A percentile compares a stretch with the other conserved stretches of the same genome.
Evolutionary conservation across 179 eudicot species (phyloP).

Genomic region (Spinacia oleracea): DNA sequence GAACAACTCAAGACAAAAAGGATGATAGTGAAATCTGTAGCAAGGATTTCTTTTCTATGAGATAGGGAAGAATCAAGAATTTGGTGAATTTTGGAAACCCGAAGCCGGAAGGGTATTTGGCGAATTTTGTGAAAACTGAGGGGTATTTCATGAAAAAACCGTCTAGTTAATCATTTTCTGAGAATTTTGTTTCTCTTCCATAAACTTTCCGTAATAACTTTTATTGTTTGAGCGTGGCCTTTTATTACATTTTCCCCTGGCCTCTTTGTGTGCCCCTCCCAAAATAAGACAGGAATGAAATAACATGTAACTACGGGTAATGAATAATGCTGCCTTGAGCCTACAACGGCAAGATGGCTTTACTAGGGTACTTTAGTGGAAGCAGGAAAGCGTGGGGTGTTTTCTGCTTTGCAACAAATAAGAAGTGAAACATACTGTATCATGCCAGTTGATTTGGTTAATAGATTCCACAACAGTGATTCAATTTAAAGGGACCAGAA

Average conservation of each 20-base stretch:
- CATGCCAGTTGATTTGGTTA: not conserved
- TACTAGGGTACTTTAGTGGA: not conserved
- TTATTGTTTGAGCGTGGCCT: too few species aligned
- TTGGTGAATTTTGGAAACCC: too few species aligned
- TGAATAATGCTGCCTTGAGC: not conserved
- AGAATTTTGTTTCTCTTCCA: not conserved
- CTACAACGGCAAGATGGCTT: not conserved
- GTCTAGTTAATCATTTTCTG: not conserved
- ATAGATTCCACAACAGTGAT: not conserved
- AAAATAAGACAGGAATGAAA: not conserved
- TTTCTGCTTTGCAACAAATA: constrained; percentile 2
- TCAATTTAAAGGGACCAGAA: not conserved
- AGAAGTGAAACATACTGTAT: not conserved
- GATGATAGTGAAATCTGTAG: not conserved
- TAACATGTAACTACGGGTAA: not conserved
- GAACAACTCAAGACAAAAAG: not conserved
- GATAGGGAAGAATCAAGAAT: not conserved
- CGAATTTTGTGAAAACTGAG: too few species aligned
- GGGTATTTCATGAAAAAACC: too few species aligned
- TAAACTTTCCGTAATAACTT: not conserved
- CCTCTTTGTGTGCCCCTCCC: not conserved
- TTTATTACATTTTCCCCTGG: not conserved
- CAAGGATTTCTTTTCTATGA: not conserved
- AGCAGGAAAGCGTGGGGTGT: not conserved
- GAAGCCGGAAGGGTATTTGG: too few species aligned